Base-by-base conservation (phyloP, 2,329 filamentous ascomycete species). In the Fusarium sp. region DNA sequence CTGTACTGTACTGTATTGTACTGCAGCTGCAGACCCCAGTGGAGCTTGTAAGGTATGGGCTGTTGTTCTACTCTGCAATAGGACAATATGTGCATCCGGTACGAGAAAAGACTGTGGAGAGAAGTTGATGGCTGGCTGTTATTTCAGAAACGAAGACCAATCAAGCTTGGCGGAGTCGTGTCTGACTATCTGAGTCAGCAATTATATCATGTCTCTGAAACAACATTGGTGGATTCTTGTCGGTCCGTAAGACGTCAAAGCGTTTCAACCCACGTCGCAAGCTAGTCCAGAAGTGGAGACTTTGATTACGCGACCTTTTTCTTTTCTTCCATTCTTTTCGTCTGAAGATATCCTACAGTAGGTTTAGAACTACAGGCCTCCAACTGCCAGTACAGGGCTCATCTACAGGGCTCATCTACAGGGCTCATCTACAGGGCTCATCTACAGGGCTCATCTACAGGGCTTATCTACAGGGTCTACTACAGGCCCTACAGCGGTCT, bases 261-360 rank as follows among this genome's bases (percentile, higher is more conserved):
- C 61, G 59, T 47, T 24, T 9, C 25, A 29, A 53, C 42, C 22
- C 18, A 49, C 14, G 29, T 66, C 67, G 67, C 67, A 70, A 70
- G 10, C 67, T 70, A 34, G 13, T 20, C 27, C 51, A 32, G 1
- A 32, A 34, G 12, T 12, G 30, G 45, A 24, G 12, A 51, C 22
- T 42, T 10, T 12, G 49, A 53, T 53, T 53, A 53, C n/a, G 49
- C 24, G 18, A 32, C 11, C 22, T 30, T 20, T 48, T 29, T 32
- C 4, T 32, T 14, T n/a, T 4, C 25, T 11, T 16, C 27, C 27
- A 29, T 22, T 12, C 13, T 41, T 27, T 41, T 29, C 34, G 5
- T 53, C 37, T 27, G 34, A 42, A n/a, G 18, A 16, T 16, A 4
- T 40, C 16, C 14, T 25, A 20, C 20, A 20, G 20, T 20, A 11